These are phyloP conservation scores for Eucalyptus leucophloia DNA, from an alignment of 345 rosid genomes.

Conservation along the genomic window DNA sequence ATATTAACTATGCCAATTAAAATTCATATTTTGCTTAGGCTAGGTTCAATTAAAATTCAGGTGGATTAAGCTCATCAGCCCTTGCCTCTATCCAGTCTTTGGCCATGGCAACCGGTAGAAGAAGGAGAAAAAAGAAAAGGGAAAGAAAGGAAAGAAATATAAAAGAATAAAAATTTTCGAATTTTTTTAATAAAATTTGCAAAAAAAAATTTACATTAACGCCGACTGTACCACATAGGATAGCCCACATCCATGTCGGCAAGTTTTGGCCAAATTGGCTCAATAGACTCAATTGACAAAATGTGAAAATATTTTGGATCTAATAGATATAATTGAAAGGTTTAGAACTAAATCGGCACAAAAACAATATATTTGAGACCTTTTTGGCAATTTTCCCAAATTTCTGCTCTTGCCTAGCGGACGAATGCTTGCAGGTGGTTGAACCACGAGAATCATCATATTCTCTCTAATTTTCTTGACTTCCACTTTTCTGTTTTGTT, in stretches of 20 bases:
- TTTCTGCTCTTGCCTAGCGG: not conserved
- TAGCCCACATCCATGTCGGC: rapidly evolving
- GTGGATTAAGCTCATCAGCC: rapidly evolving
- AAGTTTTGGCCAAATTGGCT: too few species aligned
- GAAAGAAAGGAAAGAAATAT: too few species aligned
- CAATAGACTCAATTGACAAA: too few species aligned
- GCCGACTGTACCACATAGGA: rapidly evolving
- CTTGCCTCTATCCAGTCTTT: rapidly evolving
- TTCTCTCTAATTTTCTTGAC: not conserved
- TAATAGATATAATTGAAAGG: rapidly evolving
- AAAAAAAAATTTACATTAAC: too few species aligned
- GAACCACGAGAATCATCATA: not conserved
- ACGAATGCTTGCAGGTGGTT: not conserved
- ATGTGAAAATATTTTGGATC: rapidly evolving
- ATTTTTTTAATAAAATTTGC: too few species aligned
- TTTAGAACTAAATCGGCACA: rapidly evolving
- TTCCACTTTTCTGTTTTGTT: not conserved
- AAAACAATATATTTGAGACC: rapidly evolving
- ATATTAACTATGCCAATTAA: too few species aligned
- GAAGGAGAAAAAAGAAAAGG: too few species aligned
- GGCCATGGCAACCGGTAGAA: rapidly evolving
- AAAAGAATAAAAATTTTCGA: rapidly evolving
- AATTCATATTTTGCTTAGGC: too few species aligned
- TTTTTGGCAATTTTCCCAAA: too few species aligned
- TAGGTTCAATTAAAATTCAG: too few species aligned